Percentiles rank a stretch among this genome's conserved stretches.
These are phyloP conservation scores for Sanguinoderma infundibulare DNA, from an alignment of 1,284 basidiomycete species.

Conservation along the genomic window DNA sequence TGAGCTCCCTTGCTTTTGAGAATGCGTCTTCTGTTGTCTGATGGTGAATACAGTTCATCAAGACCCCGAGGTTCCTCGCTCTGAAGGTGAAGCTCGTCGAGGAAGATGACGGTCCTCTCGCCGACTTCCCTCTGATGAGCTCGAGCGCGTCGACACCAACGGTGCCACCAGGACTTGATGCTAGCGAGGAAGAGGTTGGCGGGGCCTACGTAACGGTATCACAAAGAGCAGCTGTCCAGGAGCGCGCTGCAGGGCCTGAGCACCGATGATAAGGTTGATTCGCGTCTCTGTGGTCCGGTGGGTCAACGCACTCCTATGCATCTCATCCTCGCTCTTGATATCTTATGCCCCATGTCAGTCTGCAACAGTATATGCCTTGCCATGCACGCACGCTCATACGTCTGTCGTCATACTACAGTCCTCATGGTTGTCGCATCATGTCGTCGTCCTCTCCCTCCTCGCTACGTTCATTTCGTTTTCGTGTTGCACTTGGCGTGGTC, in stretches of 20 bases:
- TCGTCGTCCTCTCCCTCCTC: slow-evolving; percentile 25
- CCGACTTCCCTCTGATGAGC: slow-evolving; percentile 33
- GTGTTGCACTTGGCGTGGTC: slow-evolving; percentile 21
- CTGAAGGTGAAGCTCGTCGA: slow-evolving; percentile 76
- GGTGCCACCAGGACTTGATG: slow-evolving; percentile 67
- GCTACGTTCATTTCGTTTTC: slow-evolving; percentile 22
- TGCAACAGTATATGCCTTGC: slow-evolving; percentile 24
- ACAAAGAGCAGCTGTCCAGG: slow-evolving; percentile 56
- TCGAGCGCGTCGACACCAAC: slow-evolving; percentile 47
- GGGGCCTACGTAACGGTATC: slow-evolving; percentile 87
- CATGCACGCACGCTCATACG: slow-evolving; percentile 25
- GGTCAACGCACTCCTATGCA: slow-evolving; percentile 24
- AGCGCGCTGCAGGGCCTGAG: slow-evolving; percentile 20
- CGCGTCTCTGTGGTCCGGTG: slow-evolving; percentile 7
- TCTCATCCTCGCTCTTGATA: slow-evolving; percentile 24
- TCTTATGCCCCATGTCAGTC: slow-evolving; percentile 32
- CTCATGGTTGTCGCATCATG: slow-evolving; percentile 24
- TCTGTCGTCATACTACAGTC: slow-evolving; percentile 29
- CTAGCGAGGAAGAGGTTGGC: slow-evolving; percentile 66
- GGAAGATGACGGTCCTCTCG: slow-evolving; percentile 55
- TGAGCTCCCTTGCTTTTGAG: slow-evolving; percentile 37
- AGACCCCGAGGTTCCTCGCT: slow-evolving; percentile 77
- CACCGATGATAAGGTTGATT: slow-evolving; percentile 20
- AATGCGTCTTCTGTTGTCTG: background rate
- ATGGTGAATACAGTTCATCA: slow-evolving; percentile 67